A percentile compares a stretch with the other conserved stretches of the same genome.
Conservation (phyloP, 306 rosid species). For the Citrullus colocynthis region DNA sequence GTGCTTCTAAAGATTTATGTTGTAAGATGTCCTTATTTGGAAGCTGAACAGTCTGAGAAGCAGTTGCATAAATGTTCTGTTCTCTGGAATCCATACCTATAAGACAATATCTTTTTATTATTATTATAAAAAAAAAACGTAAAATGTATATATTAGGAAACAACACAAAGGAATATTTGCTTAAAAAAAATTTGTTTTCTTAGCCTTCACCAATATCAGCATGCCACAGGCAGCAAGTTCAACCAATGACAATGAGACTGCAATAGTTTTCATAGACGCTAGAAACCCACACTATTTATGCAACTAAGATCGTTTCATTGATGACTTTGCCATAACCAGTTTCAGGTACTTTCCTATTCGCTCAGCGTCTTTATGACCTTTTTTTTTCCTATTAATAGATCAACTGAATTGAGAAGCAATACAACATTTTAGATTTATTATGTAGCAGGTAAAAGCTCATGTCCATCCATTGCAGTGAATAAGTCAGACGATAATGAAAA, state of each 20-base stretch:
- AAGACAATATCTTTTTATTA: background rate
- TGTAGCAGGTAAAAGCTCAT: too few species aligned
- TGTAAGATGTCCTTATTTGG: constrained; percentile 18
- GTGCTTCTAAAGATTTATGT: constrained; percentile 33
- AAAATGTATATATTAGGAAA: background rate
- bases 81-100: constrained; percentile 26
- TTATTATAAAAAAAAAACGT: background rate
- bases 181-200: background rate
- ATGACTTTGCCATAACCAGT: background rate
- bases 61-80: constrained; percentile 12
- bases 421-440: too few species aligned
- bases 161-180: background rate
- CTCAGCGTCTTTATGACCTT: too few species aligned
- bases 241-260: background rate
- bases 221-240: background rate
- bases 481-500: too few species aligned
- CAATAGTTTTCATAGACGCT: too few species aligned
- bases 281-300: too few species aligned
- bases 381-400: too few species aligned
- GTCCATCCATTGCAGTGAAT: too few species aligned
- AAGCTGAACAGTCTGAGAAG: constrained; percentile 27
- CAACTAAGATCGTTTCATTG: too few species aligned
- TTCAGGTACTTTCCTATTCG: too few species aligned
- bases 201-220: too few species aligned
- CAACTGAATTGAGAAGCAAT: too few species aligned